Conservation (phyloP, 345 rosid species). For the Mercurialis annua region DNA sequence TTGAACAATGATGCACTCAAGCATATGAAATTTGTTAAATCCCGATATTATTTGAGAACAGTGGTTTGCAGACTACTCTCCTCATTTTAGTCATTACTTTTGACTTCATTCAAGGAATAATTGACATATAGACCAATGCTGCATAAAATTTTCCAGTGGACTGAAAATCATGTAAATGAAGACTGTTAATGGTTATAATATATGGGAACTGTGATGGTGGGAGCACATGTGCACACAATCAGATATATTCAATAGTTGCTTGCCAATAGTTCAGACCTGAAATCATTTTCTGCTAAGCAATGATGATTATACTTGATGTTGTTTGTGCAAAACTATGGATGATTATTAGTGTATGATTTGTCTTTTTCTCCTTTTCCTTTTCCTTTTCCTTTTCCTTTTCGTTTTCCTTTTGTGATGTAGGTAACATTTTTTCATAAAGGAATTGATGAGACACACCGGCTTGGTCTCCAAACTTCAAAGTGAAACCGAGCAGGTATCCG, state of each 20-base stretch:
- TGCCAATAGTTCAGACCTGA: neutral
- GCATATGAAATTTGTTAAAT: neutral
- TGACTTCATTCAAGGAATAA: neutral
- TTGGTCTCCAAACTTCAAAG: slow-evolving; percentile 82
- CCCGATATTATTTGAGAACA: neutral
- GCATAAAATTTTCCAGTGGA: no score
- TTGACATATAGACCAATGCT: neutral
- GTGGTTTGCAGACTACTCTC: no score
- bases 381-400: no score
- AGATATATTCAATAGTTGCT: neutral
- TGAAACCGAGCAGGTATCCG: slow-evolving; percentile 81
- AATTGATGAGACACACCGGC: slow-evolving; percentile 91
- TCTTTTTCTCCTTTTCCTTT: neutral
- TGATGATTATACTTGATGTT: neutral
- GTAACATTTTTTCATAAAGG: slow-evolving; percentile 90
- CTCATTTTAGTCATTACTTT: neutral
- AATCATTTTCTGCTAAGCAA: neutral
- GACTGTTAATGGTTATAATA: neutral
- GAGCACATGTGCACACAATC: neutral
- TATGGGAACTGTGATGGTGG: no score
- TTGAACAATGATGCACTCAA: neutral
- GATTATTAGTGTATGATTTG: neutral
- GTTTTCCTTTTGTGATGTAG: slow-evolving; percentile 31
- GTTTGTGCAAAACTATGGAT: neutral
- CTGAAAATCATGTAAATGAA: neutral